Evolutionary conservation across 768 basidiomycete species (phyloP).

Genomic region (Tephrocybe sp.): DNA sequence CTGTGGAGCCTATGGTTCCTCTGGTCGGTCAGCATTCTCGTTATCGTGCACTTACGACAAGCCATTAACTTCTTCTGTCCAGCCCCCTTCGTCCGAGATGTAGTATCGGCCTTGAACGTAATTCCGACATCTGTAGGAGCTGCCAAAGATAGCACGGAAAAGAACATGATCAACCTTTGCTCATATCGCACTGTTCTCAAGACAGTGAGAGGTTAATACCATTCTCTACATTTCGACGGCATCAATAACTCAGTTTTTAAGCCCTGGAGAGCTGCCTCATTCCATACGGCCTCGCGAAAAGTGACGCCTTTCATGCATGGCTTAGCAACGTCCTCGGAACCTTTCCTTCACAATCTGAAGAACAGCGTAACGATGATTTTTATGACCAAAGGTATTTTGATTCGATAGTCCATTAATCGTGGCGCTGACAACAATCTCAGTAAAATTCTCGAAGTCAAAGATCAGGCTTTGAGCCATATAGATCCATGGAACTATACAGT

Average conservation of each 20-base stretch:
- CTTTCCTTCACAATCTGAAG: conserved; percentile 15
- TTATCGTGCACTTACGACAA: not conserved
- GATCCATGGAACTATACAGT: conserved; percentile 15
- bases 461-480: conserved; percentile 4
- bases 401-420: not conserved
- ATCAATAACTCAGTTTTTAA: conserved; percentile 14
- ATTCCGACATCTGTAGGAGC: conserved; percentile 15
- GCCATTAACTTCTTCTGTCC: not conserved
- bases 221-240: not conserved
- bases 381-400: conserved; percentile 14
- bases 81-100: conserved; percentile 31
- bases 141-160: conserved; percentile 13
- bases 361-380: conserved; percentile 12
- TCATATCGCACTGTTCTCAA: conserved; percentile 37
- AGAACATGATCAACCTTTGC: conserved; percentile 35
- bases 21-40: conserved; percentile 25
- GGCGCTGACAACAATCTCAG: conserved; percentile 5
- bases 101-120: conserved; percentile 24
- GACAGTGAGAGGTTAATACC: conserved; percentile 37
- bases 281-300: conserved; percentile 37
- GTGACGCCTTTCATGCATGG: conserved; percentile 39
- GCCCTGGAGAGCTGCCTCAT: conserved; percentile 49
- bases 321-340: conserved; percentile 24
- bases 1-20: conserved; percentile 32
- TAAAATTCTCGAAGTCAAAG: conserved; percentile 13